Evolutionary conservation across 2,329 filamentous ascomycete species (phyloP), one percentile per base, ranked within the genome.

Genomic region (Fusarium lyarnte): DNA sequence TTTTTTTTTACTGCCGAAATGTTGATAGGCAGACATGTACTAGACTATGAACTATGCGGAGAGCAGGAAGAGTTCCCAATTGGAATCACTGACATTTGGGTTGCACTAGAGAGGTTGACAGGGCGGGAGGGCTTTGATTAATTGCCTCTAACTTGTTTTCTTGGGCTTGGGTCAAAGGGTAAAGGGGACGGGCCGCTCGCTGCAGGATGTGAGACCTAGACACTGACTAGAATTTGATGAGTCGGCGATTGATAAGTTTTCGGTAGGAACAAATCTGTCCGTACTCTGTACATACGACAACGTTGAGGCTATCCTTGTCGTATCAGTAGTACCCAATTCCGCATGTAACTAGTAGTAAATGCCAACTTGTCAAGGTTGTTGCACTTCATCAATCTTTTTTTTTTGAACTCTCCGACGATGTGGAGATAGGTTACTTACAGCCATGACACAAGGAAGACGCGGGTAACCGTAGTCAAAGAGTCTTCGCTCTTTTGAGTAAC

Each of bases 141-240:
- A 38, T 58, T 38, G 27, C 43, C 25, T 61, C 38, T 63, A 59
- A 41, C 42, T 35, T 52, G 33, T 35, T 63, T 19, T 29, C 57
- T 62, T 52, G 33, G 29, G 43, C 42, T 51, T n/a, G 35, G 57
- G 58, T 53, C 25, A 43, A 21, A 39, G 47, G 39, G 31, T 66
- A 45, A 29, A 66, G 66, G 66, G 66, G 58, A 69, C 66, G 66
- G 66, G 64, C 66, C 66, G 66, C 66, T 52, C 66, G 66, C 66
- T 52, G 63, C 38, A 38, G 52, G 64, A 47, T 31, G 25, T 36
- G 52, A 31, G 17, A 54, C 47, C 46, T 31, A 53, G 49, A 39
- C 49, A 39, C 13, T 49, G 49, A 27, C 33, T 53, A 38, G 33
- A 53, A 39, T 16, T 39, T n/a, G 49, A 53, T 57, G 54, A 36